These are phyloP conservation scores for Ustilago vetiveriae DNA, from an alignment of 1,284 basidiomycete species.

Conservation along the genomic window DNA sequence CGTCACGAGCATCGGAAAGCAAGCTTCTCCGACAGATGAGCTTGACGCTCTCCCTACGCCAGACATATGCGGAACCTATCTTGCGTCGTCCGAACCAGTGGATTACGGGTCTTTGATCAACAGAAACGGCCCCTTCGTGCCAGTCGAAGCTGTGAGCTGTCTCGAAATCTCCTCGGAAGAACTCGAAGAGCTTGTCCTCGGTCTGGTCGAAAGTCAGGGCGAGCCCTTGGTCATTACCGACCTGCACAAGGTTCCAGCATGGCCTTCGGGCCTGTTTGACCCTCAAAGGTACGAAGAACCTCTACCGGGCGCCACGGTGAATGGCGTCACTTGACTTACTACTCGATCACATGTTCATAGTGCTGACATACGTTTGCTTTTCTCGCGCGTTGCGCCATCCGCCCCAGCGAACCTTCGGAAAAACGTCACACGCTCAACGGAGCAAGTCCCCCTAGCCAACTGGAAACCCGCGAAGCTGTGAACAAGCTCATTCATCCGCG, in stretches of 20 bases:
- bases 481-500: constrained; percentile 17
- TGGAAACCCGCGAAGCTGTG: constrained; percentile 5
- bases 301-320: constrained; percentile 2
- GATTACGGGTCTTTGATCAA: constrained; percentile 6
- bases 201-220: constrained; percentile 17
- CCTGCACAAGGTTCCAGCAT: constrained; percentile 19
- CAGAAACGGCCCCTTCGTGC: not conserved
- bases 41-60: not conserved
- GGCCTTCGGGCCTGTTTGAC: constrained; percentile 21
- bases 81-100: constrained; percentile 7
- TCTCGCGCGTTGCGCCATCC: constrained; percentile 11
- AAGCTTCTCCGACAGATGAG: not conserved
- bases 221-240: constrained; percentile 36
- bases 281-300: constrained; percentile 9
- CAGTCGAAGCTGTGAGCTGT: constrained; percentile 12
- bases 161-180: constrained; percentile 7
- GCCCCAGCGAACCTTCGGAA: constrained; percentile 1
- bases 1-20: no score
- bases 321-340: no score
- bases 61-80: constrained; percentile 8
- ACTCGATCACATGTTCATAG: no score
- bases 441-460: constrained; percentile 10
- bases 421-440: constrained; percentile 23
- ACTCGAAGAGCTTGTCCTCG: constrained; percentile 16
- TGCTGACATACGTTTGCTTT: no score